Percentiles rank a stretch among this genome's conserved stretches.
phyloP scores from a whole-genome alignment of 2,329 filamentous ascomycete species.

The Tolypocladium guangdongense region DNA sequence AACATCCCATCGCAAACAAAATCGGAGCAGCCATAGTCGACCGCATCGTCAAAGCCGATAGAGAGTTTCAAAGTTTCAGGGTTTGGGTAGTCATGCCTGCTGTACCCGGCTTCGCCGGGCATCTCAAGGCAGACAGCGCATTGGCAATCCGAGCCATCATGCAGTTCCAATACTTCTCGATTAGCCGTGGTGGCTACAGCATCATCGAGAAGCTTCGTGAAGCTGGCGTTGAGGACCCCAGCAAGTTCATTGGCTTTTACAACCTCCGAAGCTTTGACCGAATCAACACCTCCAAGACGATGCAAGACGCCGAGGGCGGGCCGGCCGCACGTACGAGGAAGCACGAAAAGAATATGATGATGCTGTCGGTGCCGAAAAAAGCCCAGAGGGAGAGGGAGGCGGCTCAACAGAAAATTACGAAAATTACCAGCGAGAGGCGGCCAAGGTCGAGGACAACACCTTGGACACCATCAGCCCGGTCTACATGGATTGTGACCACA shows the following conservation, averaged over 20 bases:
- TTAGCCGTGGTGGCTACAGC: conserved; percentile 64
- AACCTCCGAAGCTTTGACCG: conserved; percentile 78
- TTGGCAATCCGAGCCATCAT: conserved; percentile 69
- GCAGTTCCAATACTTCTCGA: conserved; percentile 77
- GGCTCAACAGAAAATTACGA: too few relatives aligned
- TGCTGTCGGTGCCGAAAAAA: too few relatives aligned
- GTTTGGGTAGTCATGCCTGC: too few relatives aligned
- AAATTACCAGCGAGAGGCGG: too few relatives aligned
- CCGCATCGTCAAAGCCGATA: conserved; percentile 1
- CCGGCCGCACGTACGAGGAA: too few relatives aligned
- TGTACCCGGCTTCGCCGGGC: too few relatives aligned
- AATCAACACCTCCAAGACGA: conserved; percentile 58
- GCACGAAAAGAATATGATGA: too few relatives aligned
- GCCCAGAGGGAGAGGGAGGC: too few relatives aligned
- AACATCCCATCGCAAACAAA: too few relatives aligned
- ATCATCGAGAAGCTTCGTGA: conserved; percentile 63
- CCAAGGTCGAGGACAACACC: conserved; percentile 39
- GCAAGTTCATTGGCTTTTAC: conserved; percentile 71
- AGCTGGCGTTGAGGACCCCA: conserved; percentile 58
- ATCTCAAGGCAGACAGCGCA: too few relatives aligned
- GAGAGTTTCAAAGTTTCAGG: conserved; percentile 19
- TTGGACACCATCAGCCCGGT: conserved; percentile 70
- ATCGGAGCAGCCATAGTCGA: too few relatives aligned
- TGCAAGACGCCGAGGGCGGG: conserved; percentile 44
- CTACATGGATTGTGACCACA: conserved; percentile 71